phyloP scores from a whole-genome alignment of 1,284 basidiomycete species.

The Leccinum ponderosum region DNA sequence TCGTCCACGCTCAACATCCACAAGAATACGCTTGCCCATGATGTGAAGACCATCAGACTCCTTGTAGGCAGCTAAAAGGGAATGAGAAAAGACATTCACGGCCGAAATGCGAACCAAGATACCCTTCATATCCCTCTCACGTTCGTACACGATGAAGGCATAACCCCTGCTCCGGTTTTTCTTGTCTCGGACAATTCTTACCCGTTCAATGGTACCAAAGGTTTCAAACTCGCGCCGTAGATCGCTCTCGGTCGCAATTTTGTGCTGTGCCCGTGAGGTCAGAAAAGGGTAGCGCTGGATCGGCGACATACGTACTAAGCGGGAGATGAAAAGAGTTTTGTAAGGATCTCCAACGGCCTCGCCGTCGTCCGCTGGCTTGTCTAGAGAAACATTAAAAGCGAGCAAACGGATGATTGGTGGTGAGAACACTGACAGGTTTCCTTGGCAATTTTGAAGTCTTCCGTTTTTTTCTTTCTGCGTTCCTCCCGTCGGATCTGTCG shows the following conservation, averaged over 20 bases:
- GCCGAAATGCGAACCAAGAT: constrained; percentile 20
- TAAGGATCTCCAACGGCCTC: constrained; percentile 97
- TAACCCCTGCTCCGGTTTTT: constrained; percentile 89
- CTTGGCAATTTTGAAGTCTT: constrained; percentile 81
- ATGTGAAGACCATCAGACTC: constrained; percentile 98
- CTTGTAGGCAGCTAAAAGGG: constrained; percentile 87
- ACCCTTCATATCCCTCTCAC: constrained; percentile 99
- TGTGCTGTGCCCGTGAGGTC: constrained; percentile 55
- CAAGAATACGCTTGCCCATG: constrained; percentile 91
- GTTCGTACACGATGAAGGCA: constrained; percentile 97
- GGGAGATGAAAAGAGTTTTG: constrained; percentile 96
- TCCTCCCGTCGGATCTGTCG: constrained; percentile 79
- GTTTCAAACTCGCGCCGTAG: constrained; percentile 93
- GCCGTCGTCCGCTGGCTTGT: constrained; percentile 89
- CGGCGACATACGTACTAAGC: constrained; percentile 60
- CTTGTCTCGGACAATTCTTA: constrained; percentile 89
- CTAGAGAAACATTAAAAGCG: constrained; percentile 42
- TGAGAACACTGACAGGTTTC: constrained; percentile 67
- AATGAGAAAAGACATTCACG: constrained; percentile 15
- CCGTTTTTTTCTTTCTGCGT: constrained; percentile 74
- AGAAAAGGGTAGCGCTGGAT: constrained; percentile 18
- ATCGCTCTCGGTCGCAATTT: constrained; percentile 88
- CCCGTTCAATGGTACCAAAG: constrained; percentile 92
- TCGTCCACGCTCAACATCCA: constrained; percentile 97
- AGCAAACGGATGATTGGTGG: constrained; percentile 5